These are phyloP conservation scores for Geranium brycei DNA, from an alignment of 345 rosid genomes.

Conservation along the genomic window DNA sequence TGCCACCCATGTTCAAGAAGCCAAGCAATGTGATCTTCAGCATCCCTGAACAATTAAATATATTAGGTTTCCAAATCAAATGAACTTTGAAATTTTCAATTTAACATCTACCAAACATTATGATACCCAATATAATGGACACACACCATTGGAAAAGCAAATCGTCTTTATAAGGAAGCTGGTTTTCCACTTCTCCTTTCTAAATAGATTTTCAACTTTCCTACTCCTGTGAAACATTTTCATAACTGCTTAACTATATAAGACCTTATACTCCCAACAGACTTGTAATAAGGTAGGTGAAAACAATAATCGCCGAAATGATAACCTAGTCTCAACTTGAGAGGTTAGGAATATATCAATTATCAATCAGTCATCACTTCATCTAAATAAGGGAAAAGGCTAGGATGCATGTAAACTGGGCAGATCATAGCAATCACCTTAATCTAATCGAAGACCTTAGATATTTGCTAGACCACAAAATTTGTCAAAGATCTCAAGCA, in stretches of 20 bases:
- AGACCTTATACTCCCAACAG: neutral
- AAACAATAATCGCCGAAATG: neutral
- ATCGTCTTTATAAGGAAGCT: neutral
- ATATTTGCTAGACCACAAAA: neutral
- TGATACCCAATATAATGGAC: neutral
- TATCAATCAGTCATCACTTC: too few relatives aligned
- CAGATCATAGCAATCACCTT: neutral
- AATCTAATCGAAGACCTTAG: neutral
- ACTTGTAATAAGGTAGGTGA: neutral
- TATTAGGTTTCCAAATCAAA: neutral
- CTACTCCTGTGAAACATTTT: neutral
- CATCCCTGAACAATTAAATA: constrained; percentile 44
- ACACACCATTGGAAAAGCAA: too few relatives aligned
- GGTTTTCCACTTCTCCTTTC: neutral
- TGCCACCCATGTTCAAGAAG: constrained; percentile 97
- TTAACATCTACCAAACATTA: neutral
- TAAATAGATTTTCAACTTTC: neutral
- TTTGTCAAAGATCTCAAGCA: neutral
- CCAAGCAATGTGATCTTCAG: constrained; percentile 98
- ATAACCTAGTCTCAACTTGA: neutral
- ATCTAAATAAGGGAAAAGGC: neutral
- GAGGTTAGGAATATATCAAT: too few relatives aligned
- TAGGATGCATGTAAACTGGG: neutral
- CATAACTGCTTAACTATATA: too few relatives aligned
- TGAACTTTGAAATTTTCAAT: neutral